These are phyloP conservation scores for Pyricularia pennisetigena DNA, from an alignment of 2,329 filamentous ascomycete genomes.

Conservation along the genomic window DNA sequence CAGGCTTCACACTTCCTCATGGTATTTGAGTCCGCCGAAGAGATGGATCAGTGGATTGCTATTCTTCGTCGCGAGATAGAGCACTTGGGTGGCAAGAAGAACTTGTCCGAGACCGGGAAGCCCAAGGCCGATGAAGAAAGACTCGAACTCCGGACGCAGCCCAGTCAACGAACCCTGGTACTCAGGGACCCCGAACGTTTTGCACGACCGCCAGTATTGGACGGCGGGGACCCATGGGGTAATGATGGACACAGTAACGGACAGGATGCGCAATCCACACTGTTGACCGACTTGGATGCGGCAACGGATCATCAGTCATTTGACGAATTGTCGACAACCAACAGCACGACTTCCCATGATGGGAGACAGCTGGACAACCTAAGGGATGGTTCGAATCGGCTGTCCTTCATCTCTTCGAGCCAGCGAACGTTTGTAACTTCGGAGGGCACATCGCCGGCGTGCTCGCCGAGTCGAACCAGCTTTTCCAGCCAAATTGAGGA, in stretches of 20 bases:
- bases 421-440: slow-evolving; percentile 52
- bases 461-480: slow-evolving; percentile 43
- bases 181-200: slow-evolving; percentile 37
- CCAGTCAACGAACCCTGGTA: slow-evolving; percentile 37
- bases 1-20: slow-evolving; percentile 57
- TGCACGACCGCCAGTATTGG: slow-evolving; percentile 22
- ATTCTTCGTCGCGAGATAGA: slow-evolving; percentile 62
- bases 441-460: slow-evolving; percentile 38
- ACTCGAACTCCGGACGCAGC: slow-evolving; percentile 24
- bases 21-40: slow-evolving; percentile 61
- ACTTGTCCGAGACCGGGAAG: slow-evolving; percentile 48
- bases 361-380: slow-evolving; percentile 47
- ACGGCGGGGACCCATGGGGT: slow-evolving; percentile 4
- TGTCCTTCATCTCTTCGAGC: slow-evolving; percentile 51
- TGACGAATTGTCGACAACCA: slow-evolving; percentile 47
- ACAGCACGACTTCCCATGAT: slow-evolving; percentile 48
- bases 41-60: slow-evolving; percentile 69
- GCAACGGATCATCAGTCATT: slow-evolving; percentile 28
- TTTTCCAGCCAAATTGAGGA: slow-evolving; percentile 32
- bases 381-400: slow-evolving; percentile 44
- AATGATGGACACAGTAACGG: slow-evolving; percentile 9
- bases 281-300: slow-evolving; percentile 9
- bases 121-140: slow-evolving; percentile 30
- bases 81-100: slow-evolving; percentile 55
- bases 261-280: slow-evolving; percentile 8